These are phyloP conservation scores for Alternaria ethzedia DNA, from an alignment of 2,329 filamentous ascomycete genomes.

Conservation along the genomic window DNA sequence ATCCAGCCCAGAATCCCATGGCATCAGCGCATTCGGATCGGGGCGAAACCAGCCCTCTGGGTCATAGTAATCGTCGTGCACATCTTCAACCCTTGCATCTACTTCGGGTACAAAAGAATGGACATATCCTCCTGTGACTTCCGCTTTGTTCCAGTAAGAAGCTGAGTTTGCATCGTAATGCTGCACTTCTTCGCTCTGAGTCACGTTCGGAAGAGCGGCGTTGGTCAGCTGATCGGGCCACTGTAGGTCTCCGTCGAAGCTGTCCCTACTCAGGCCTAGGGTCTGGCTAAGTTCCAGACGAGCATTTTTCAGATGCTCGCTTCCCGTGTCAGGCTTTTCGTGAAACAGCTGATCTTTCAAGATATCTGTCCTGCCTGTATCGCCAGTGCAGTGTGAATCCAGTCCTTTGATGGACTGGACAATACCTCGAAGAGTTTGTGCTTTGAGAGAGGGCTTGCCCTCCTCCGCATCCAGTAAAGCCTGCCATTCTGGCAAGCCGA, in stretches of 20 bases:
- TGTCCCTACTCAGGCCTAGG: no score
- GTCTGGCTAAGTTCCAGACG: neutral
- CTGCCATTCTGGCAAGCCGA: neutral
- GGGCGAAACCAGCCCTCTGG: neutral
- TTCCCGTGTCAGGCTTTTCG: neutral
- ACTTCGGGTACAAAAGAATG: neutral
- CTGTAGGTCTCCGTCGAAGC: neutral
- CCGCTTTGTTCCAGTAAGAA: neutral
- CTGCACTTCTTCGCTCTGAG: neutral
- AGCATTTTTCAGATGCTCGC: neutral
- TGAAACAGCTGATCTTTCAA: rapidly evolving
- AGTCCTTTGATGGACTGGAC: neutral
- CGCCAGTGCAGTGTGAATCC: rapidly evolving
- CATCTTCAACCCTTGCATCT: neutral
- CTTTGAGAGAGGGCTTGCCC: neutral
- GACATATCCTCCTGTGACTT: neutral
- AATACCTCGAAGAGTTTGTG: neutral
- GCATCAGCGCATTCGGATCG: neutral
- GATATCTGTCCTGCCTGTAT: neutral
- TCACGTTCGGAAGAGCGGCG: neutral
- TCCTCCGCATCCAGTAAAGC: neutral
- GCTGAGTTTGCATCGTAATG: neutral
- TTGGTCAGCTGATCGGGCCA: neutral
- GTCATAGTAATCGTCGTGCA: neutral
- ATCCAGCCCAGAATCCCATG: neutral